A percentile compares a stretch with the other conserved stretches of the same genome.
phyloP scores from a whole-genome alignment of 2,329 filamentous ascomycete genomes.

The Hypoxylon sp. region DNA sequence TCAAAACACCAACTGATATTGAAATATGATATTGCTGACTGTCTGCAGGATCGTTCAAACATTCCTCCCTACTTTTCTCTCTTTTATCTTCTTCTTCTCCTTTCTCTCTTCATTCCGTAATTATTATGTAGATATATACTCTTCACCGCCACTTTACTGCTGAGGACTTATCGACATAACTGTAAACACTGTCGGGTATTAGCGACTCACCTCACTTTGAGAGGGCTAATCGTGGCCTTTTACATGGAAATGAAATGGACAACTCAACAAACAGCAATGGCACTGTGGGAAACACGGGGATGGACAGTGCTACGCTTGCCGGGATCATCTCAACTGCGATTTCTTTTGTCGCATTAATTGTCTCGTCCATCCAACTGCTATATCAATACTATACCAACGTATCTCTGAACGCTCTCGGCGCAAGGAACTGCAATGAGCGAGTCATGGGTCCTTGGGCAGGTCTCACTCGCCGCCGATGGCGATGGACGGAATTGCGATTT shows the following conservation, averaged over 20 bases:
- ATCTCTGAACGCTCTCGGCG: constrained; percentile 32
- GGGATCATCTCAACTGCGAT: constrained; percentile 34
- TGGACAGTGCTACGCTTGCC: constrained; percentile 34
- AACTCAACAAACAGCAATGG: constrained; percentile 9
- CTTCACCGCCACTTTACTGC: background rate
- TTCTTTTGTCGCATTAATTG: constrained; percentile 43
- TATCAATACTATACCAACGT: constrained; percentile 44
- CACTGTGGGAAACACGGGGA: constrained; percentile 23
- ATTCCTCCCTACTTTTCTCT: constrained; percentile 3
- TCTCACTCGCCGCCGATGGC: constrained; percentile 35
- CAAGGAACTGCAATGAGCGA: constrained; percentile 39
- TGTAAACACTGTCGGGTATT: background rate
- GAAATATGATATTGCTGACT: background rate
- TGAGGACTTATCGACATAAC: background rate
- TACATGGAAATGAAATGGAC: constrained; percentile 16
- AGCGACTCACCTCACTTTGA: constrained; percentile 1
- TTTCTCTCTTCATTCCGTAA: background rate
- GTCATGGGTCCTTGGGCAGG: constrained; percentile 48
- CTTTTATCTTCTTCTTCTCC: background rate
- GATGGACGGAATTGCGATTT: constrained; percentile 44
- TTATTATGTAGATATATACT: background rate
- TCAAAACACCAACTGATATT: background rate
- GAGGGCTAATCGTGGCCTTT: background rate
- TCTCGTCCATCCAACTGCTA: constrained; percentile 45
- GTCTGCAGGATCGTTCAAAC: background rate